Percentiles rank a stretch among this genome's conserved stretches.
phyloP scores from a whole-genome alignment of 345 rosid genomes.

The Dipteronia dyeriana region DNA sequence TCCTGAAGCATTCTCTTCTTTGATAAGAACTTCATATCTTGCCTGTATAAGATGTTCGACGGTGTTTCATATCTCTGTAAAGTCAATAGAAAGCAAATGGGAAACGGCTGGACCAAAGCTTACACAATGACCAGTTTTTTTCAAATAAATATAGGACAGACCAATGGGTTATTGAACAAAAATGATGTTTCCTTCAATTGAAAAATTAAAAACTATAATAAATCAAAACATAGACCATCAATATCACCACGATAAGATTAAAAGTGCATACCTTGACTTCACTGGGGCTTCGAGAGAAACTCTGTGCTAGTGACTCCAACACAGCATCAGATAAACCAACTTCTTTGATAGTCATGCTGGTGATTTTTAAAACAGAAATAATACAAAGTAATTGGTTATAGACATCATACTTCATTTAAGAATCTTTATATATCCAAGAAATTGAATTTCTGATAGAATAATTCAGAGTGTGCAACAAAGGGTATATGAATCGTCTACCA shows the following conservation, averaged over 20 bases:
- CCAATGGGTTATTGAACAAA: neutral
- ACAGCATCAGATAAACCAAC: constrained; percentile 71
- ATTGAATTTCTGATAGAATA: neutral
- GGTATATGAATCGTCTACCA: neutral
- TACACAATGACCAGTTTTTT: constrained; percentile 57
- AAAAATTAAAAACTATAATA: constrained; percentile 9
- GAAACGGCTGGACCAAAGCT: constrained; percentile 87
- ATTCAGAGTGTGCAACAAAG: neutral
- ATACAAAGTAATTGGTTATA: constrained; percentile 9
- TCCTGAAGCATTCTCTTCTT: constrained; percentile 53
- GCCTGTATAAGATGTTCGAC: constrained; percentile 99
- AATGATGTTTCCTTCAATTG: constrained; percentile 7
- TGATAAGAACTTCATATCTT: constrained; percentile 75
- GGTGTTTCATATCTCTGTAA: constrained; percentile 97
- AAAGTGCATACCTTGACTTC: constrained; percentile 79
- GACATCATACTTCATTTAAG: neutral
- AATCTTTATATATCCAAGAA: neutral
- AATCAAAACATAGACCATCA: constrained; percentile 12
- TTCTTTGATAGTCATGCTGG: constrained; percentile 81
- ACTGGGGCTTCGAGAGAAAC: constrained; percentile 63
- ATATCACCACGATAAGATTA: constrained; percentile 11
- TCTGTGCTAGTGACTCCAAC: constrained; percentile 64
- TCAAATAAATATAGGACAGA: constrained; percentile 25
- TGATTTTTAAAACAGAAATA: constrained; percentile 26
- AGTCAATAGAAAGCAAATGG: constrained; percentile 79